Conservation (phyloP, 192 early-diverging fungal genomes). For the Chytriomyces sp. region DNA sequence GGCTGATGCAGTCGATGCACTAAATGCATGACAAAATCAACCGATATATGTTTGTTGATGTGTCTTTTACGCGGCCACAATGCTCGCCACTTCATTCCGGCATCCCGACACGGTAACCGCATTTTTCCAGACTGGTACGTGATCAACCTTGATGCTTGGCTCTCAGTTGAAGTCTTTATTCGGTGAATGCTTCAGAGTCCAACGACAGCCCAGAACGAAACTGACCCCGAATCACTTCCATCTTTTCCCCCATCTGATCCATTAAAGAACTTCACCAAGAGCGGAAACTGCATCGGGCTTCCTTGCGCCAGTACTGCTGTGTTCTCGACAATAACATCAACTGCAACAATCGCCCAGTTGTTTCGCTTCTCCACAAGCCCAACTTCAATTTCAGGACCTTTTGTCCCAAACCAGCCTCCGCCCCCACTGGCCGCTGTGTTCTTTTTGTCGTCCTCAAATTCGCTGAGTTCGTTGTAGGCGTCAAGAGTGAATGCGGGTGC, state of each 20-base stretch:
- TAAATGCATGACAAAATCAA: too few relatives aligned
- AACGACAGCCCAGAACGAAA: constrained; percentile 65
- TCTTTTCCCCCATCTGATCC: constrained; percentile 45
- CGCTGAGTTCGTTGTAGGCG: constrained; percentile 34
- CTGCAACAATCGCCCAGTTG: constrained; percentile 64
- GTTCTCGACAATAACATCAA: constrained; percentile 66
- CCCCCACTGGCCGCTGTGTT: constrained; percentile 38
- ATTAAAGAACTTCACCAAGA: constrained; percentile 32
- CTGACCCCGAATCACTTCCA: not conserved
- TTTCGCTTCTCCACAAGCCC: constrained; percentile 68
- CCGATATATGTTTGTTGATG: too few relatives aligned
- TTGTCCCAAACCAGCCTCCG: not conserved
- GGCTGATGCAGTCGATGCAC: too few relatives aligned
- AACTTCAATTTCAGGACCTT: constrained; percentile 26
- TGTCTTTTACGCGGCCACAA: too few relatives aligned
- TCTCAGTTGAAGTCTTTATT: too few relatives aligned
- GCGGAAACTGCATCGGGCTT: not conserved
- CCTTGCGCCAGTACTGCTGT: constrained; percentile 39
- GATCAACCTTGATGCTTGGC: too few relatives aligned
- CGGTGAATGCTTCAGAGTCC: constrained; percentile 42
- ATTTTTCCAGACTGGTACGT: too few relatives aligned
- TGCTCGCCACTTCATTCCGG: too few relatives aligned
- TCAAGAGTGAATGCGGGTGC: constrained; percentile 20
- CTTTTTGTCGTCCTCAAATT: constrained; percentile 46
- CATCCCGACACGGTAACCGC: too few relatives aligned